These are phyloP conservation scores for Vachellia pachyceras DNA, from an alignment of 306 rosid species.

Conservation along the genomic window DNA sequence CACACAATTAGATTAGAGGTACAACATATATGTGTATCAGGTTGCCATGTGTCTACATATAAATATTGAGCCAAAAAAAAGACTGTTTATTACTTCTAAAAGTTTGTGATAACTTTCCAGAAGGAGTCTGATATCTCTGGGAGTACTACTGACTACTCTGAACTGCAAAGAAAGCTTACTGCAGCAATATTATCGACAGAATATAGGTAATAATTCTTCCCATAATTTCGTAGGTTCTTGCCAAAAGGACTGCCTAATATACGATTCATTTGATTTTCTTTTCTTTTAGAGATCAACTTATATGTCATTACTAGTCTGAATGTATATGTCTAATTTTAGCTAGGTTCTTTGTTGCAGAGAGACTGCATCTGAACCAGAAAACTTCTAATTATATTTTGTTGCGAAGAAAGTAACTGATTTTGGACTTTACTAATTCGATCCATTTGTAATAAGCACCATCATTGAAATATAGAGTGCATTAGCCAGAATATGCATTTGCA, in stretches of 20 bases:
- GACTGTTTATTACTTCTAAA: background rate
- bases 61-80: too few relatives aligned
- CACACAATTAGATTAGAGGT: conserved; percentile 61
- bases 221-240: background rate
- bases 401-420: conserved; percentile 1
- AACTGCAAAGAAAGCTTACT: conserved; percentile 56
- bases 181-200: conserved; percentile 48
- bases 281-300: background rate
- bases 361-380: conserved; percentile 18
- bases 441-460: background rate
- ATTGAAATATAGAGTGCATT: background rate
- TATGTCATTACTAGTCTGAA: background rate
- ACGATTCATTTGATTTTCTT: background rate
- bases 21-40: background rate
- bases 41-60: too few relatives aligned
- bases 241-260: background rate
- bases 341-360: conserved; percentile 37
- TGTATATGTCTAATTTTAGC: conserved; percentile 30
- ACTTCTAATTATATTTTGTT: background rate
- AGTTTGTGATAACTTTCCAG: conserved; percentile 13
- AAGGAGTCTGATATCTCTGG: conserved; percentile 46
- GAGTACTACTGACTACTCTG: conserved; percentile 35
- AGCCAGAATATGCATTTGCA: background rate
- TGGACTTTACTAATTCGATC: background rate
- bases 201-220: background rate